A percentile compares a stretch with the other conserved stretches of the same genome.
Evolutionary conservation across 352 stramenopile species (phyloP).

Genomic region (Globisporangium cystogenes): DNA sequence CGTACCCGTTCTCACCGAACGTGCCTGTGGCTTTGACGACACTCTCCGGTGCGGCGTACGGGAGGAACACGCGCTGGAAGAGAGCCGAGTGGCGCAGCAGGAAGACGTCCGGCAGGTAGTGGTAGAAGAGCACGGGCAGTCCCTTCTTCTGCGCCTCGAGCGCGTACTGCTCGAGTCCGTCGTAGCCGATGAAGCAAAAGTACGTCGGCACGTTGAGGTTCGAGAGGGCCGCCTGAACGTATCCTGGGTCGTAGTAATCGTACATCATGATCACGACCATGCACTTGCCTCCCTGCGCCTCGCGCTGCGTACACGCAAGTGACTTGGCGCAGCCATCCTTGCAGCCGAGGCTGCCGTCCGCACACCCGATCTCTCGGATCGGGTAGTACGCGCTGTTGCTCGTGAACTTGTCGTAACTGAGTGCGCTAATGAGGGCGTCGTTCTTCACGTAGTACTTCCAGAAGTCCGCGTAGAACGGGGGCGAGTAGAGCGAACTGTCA

Average conservation of each 20-base stretch:
- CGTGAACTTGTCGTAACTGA: conserved; percentile 19
- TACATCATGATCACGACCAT: conserved; percentile 47
- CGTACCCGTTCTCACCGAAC: conserved; percentile 49
- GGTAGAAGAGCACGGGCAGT: conserved; percentile 39
- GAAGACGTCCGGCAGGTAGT: conserved; percentile 49
- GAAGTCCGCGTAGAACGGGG: conserved; percentile 31
- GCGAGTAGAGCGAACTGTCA: conserved; percentile 8
- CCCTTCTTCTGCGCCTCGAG: conserved; percentile 18
- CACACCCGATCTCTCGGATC: conserved; percentile 18
- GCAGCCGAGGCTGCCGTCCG: conserved; percentile 35
- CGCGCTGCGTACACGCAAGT: conserved; percentile 32
- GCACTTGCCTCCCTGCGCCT: conserved; percentile 24
- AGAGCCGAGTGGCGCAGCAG: conserved; percentile 23
- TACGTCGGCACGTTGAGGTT: conserved; percentile 53
- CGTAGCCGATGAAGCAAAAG: conserved; percentile 58
- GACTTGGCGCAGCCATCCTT: conserved; percentile 36
- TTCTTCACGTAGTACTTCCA: conserved; percentile 45
- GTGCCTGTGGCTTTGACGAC: conserved; percentile 23
- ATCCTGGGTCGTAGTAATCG: conserved; percentile 33
- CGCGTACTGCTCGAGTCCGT: conserved; percentile 25
- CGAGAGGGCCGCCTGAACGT: conserved; percentile 32
- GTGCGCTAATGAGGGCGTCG: conserved; percentile 25
- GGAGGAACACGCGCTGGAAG: conserved; percentile 45
- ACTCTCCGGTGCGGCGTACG: conserved; percentile 19
- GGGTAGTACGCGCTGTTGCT: conserved; percentile 27